Base-by-base conservation (phyloP, 2,329 filamentous ascomycete species). In the Samsoniella hepiali region DNA sequence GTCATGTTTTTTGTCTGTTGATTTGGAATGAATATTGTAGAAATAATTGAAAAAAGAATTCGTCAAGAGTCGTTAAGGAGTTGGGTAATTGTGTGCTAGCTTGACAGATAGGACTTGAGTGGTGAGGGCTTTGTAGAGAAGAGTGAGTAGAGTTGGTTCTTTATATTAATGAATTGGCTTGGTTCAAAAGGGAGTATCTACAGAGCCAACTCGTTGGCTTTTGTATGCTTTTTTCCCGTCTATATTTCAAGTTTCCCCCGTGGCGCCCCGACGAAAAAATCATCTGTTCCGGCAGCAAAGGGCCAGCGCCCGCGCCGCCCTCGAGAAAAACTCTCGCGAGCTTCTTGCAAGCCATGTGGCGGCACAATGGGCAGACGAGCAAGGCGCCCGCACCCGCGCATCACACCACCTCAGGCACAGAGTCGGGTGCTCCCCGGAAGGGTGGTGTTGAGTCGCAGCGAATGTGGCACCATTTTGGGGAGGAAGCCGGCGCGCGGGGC, bases 141-240 rank as follows among this genome's bases (percentile, higher is more conserved):
- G 22, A 59, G 15, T 58, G 54, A 65, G 60, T 60, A 57, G 61
- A 65, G 60, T 61, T 57, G 51, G 22, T 62, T 61, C 7, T 54
- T 55, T 53, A n/a, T 49, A 32, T 54, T 9, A 32, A 56, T 58
- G 67, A 69, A 66, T 70, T 66, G 61, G 51, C 64, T 67, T 67
- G 68, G 68, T 67, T 22, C 22, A 40, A 8, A 4, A 22, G 9
- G 6, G 8, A 22, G 15, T 5, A 45, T 22, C 38, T 40, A 3
- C 13, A 40, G 13, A 40, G 34, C 34, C 38, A 15, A 40, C 38
- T 15, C 38, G 10, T 13, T 9, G 38, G 11, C 38, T 40, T 40
- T 40, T 40, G 38, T 40, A 40, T 40, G 38, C 10, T 3, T 15
- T 15, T 9, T 22, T 49, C 45, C 0, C 7, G 15, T 22, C 42